phyloP scores from a whole-genome alignment of 148 eudicot genomes.

The Heliosperma pusillum region DNA sequence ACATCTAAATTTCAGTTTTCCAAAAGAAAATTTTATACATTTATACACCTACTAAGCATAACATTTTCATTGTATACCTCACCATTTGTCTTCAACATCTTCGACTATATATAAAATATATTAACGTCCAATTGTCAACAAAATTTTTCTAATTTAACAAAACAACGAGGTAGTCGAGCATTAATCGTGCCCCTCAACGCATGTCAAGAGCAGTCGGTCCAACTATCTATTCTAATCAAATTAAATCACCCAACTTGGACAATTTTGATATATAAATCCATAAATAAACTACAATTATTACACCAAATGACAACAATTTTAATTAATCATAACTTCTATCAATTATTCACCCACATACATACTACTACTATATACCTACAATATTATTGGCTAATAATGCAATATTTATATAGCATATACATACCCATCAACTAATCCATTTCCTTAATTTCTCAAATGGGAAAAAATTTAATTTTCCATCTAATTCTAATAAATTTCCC shows the following conservation, averaged over 20 bases:
- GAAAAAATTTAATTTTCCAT: neutral
- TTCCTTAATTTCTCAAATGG: neutral
- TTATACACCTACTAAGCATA: too few relatives aligned
- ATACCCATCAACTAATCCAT: neutral
- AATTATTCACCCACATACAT: neutral
- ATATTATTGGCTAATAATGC: neutral
- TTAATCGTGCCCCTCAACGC: constrained; percentile 17
- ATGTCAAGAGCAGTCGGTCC: constrained; percentile 16
- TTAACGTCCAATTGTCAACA: constrained; percentile 6
- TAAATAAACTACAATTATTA: neutral
- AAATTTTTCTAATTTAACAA: neutral
- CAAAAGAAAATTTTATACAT: too few relatives aligned
- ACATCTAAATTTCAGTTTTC: too few relatives aligned
- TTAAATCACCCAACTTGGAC: constrained; percentile 1
- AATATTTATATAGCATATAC: neutral
- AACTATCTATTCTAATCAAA: neutral
- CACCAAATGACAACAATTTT: neutral
- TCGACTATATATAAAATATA: neutral
- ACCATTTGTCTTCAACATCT: neutral
- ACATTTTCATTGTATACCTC: neutral
- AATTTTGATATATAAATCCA: neutral
- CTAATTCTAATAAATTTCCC: neutral
- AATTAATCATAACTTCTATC: neutral
- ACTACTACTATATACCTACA: neutral
- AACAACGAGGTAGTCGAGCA: constrained; percentile 4